A percentile compares a stretch with the other conserved stretches of the same genome.
phyloP scores from a whole-genome alignment of 1,139 yeast species.

The Candida sp. region DNA sequence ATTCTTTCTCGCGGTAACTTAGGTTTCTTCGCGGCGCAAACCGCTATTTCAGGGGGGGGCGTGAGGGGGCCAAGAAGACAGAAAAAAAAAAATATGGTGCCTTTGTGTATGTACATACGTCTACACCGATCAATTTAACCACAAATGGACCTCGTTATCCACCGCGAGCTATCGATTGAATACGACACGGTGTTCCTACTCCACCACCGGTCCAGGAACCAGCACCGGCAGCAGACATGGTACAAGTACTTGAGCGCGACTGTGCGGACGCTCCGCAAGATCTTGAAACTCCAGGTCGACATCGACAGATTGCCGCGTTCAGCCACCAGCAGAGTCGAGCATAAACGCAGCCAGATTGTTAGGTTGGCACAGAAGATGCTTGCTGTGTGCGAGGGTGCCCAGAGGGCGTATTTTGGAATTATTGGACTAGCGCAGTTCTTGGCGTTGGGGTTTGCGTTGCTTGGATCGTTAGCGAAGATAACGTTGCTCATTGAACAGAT shows the following conservation, averaged over 20 bases:
- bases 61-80: too few relatives aligned
- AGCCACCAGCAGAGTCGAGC: slow-evolving; percentile 7
- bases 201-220: slow-evolving; percentile 75
- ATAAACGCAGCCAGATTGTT: slow-evolving; percentile 20
- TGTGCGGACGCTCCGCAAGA: slow-evolving; percentile 56
- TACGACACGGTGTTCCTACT: slow-evolving; percentile 60
- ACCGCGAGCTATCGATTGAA: too few relatives aligned
- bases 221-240: slow-evolving; percentile 81
- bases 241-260: slow-evolving; percentile 73
- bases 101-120: too few relatives aligned
- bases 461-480: slow-evolving; percentile 61
- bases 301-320: slow-evolving; percentile 19
- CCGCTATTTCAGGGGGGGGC: too few relatives aligned
- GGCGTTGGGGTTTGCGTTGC: slow-evolving; percentile 69
- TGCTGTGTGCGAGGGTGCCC: slow-evolving; percentile 51
- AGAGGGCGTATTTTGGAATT: slow-evolving; percentile 63
- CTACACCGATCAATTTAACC: too few relatives aligned
- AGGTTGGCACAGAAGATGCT: slow-evolving; percentile 36
- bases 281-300: slow-evolving; percentile 30
- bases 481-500: slow-evolving; percentile 30
- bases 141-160: too few relatives aligned
- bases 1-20: too few relatives aligned
- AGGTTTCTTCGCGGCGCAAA: too few relatives aligned
- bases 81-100: too few relatives aligned
- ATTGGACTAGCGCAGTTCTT: slow-evolving; percentile 81